phyloP scores from a whole-genome alignment of 202 grass and related monocot genomes.

The Zoysia matrella region DNA sequence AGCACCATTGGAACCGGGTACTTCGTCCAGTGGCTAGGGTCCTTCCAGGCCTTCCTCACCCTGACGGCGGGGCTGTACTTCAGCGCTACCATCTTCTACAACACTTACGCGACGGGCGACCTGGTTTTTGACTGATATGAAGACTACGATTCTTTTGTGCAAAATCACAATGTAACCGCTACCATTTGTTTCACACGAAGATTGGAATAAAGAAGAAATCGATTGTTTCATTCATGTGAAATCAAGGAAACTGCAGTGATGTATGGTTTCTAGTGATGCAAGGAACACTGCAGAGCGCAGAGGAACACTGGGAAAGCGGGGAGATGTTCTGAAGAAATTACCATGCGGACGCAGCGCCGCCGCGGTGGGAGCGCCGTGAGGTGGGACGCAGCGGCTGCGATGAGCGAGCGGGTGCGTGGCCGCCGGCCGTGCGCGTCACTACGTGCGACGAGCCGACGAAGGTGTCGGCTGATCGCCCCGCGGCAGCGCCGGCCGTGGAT shows the following conservation, averaged over 20 bases:
- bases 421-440: not conserved
- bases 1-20: conserved; percentile 88
- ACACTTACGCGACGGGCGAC: conserved; percentile 71
- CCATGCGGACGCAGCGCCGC: not conserved
- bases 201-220: conserved; percentile 29
- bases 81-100: conserved; percentile 77
- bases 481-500: not conserved
- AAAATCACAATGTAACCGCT: conserved; percentile 29
- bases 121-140: conserved; percentile 71
- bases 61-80: conserved; percentile 89
- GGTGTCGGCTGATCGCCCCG: not conserved
- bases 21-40: conserved; percentile 94
- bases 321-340: conserved; percentile 8
- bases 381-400: not conserved
- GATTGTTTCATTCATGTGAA: not conserved
- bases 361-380: not conserved
- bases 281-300: not conserved
- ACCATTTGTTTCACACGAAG: not conserved
- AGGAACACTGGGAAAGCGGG: not conserved
- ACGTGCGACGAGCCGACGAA: not conserved
- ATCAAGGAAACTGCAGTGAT: not conserved
- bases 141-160: conserved; percentile 27
- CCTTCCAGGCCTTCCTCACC: conserved; percentile 93
- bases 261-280: no score
- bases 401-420: not conserved